Evolutionary conservation across 208 protist species (phyloP), one percentile per base, ranked within the genome.

Genomic region (Acanthamoeba polyphaga): DNA sequence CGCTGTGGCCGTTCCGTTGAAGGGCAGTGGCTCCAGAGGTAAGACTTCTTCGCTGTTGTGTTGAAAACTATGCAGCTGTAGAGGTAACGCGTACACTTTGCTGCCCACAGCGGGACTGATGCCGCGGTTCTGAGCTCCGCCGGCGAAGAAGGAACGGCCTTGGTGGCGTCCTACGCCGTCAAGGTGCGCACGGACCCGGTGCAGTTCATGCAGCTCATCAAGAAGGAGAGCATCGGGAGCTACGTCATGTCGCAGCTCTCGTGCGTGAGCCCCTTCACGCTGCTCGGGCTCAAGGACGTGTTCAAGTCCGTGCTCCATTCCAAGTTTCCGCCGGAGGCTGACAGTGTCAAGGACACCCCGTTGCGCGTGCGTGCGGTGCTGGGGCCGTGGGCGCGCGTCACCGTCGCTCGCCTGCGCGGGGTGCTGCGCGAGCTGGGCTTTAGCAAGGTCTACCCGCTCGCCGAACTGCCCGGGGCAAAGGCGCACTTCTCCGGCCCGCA

Each of bases 181-280:
- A 82, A 82, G 19, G 74, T 82, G 74, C 74, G 22, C 34, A 82
- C 74, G 29, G 74, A 82, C 24, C 74, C 74, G 74, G 74, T 82
- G 74, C 74, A 82, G 74, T 82, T 82, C 74, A 46, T 82, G 74
- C 38, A 82, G 38, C 32, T 82, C 34, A 24, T 82, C 74, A 82
- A 82, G 74, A 82, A 82, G 74, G 74, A 82, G 74, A 82, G 74
- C 46, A 53, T 82, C 22, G 74, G 74, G 38, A 82, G 74, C 74
- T 82, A 82, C 46, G 74, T 82, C 22, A 82, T 82, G 74, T 82
- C 74, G 38, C 74, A 82, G 74, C 74, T 82, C 17, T 82, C 74
- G 38, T 82, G 74, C 74, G 74, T 82, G 74, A 82, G 74, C 46
- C 74, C 74, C 12, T 82, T 53, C 74, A 82, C 74, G 34, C 74